Evolutionary conservation across 768 basidiomycete species (phyloP), one percentile per base, ranked within the genome.

Genomic region (Agrocybe chaxingu): DNA sequence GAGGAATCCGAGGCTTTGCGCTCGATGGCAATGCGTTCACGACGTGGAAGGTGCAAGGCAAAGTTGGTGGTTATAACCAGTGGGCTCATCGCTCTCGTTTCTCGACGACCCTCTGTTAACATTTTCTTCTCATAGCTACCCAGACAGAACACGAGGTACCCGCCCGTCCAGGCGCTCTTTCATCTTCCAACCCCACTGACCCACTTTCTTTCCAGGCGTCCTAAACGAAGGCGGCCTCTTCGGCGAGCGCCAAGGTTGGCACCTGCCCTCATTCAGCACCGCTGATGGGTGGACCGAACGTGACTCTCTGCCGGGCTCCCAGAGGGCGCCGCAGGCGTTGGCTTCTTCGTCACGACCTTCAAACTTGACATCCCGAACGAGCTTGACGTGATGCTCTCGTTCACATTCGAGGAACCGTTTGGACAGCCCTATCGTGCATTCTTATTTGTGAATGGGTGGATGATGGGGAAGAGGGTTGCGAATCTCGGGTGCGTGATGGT

Each of bases 371-470:
- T 92, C 30, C 79, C 84, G 0, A 54, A 63, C 8, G 81, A 75
- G 16, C 65, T 80, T n/a, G 91, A 92, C 58, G 77, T 81, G 4
- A 79, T 80, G 54, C 68, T 92, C 57, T 86, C 85, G 10, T 89
- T 92, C 61, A 80, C 75, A 0, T 92, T 91, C 61, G 77, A 82
- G 42, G 76, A 83, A 42, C 65, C 75, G 1, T 60, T 72, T 5
- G 75, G 75, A 3, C 82, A 87, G 58, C 76, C 87, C 18, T 92
- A 90, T 59, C 78, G 89, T 11, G 82, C 84, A 3, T 72, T 81
- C 39, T 57, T 92, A 37, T 92, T 88, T 51, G 85, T 92, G 13
- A 92, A 93, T 57, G 91, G 90, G 9, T 93, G 91, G 91, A 85
- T 87, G 80, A 89, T 89, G 80, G 91, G 90, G 7, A 92, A 91